These are phyloP conservation scores for Colletotrichum musicola DNA, from an alignment of 2,329 filamentous ascomycete species.

Conservation along the genomic window DNA sequence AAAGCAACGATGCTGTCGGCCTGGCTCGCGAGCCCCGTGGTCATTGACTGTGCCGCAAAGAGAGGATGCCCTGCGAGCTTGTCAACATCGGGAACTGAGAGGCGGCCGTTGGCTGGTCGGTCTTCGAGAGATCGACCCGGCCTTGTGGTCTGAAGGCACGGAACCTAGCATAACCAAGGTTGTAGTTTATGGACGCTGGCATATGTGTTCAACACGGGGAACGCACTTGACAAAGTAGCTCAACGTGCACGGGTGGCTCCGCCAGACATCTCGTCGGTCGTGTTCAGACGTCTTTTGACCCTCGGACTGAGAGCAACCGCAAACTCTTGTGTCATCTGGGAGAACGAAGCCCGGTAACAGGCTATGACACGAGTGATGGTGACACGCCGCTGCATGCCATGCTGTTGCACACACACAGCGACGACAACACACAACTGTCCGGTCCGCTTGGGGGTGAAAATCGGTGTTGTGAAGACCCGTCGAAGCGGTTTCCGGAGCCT, in stretches of 20 bases:
- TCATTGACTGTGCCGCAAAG: neutral
- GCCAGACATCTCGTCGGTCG: neutral
- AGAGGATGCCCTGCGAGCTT: neutral
- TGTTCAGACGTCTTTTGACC: neutral
- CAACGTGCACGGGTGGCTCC: neutral
- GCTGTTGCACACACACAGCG: neutral
- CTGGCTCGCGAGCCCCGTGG: slow-evolving; percentile 5
- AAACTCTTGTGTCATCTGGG: slow-evolving; percentile 7
- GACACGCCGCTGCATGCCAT: slow-evolving; percentile 14
- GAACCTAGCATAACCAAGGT: slow-evolving; percentile 15
- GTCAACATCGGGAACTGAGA: neutral
- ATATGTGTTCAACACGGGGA: slow-evolving; percentile 6
- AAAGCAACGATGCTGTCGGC: slow-evolving; percentile 20
- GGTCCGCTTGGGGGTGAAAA: slow-evolving; percentile 8
- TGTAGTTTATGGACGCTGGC: slow-evolving; percentile 2
- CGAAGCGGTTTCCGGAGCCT: slow-evolving; percentile 11
- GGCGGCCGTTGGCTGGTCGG: neutral
- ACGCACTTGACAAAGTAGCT: neutral
- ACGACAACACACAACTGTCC: neutral
- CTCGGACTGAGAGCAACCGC: neutral
- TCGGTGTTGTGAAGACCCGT: slow-evolving; percentile 23
- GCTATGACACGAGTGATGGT: slow-evolving; percentile 27
- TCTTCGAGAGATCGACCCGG: neutral
- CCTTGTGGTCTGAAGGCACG: slow-evolving; percentile 18
- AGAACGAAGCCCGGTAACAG: slow-evolving; percentile 15